These are phyloP conservation scores for Corymbia citriodora DNA, from an alignment of 441 rosid species.

Conservation along the genomic window DNA sequence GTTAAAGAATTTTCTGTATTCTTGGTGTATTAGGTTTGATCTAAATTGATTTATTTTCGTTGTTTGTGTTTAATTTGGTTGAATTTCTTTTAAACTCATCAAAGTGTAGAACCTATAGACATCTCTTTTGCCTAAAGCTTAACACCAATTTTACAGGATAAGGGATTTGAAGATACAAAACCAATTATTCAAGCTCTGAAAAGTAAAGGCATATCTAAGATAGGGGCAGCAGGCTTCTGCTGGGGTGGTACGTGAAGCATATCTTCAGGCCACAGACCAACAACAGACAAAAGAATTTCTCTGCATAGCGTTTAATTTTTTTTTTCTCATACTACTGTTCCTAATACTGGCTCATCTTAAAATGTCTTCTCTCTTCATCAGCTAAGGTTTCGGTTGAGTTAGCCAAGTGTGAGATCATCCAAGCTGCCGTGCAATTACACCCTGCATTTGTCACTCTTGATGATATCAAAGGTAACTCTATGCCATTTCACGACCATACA, in stretches of 20 bases:
- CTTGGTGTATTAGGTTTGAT: not conserved
- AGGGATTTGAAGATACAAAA: conserved; percentile 55
- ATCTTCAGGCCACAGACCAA: not conserved
- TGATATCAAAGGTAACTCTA: conserved; percentile 56
- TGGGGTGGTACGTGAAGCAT: conserved; percentile 55
- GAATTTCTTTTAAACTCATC: not conserved
- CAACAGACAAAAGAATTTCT: not conserved
- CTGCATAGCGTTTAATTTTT: not conserved
- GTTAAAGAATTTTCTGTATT: not conserved
- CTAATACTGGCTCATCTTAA: not conserved
- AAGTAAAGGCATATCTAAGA: conserved; percentile 40
- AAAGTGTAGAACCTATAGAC: not conserved
- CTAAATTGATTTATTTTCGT: not conserved
- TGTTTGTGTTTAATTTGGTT: not conserved
- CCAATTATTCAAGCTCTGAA: conserved; percentile 43
- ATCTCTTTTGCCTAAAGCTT: not conserved
- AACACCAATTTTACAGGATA: conserved; percentile 22
- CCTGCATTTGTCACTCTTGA: conserved; percentile 66
- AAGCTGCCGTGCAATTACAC: conserved; percentile 65
- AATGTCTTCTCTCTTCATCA: not conserved
- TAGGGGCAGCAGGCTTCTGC: conserved; percentile 67
- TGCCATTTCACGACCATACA: not conserved
- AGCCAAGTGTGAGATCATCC: conserved; percentile 45
- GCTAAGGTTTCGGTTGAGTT: conserved; percentile 62
- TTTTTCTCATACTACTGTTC: not conserved